phyloP scores from a whole-genome alignment of 2,329 filamentous ascomycete genomes.

The Escovopsis sp. region DNA sequence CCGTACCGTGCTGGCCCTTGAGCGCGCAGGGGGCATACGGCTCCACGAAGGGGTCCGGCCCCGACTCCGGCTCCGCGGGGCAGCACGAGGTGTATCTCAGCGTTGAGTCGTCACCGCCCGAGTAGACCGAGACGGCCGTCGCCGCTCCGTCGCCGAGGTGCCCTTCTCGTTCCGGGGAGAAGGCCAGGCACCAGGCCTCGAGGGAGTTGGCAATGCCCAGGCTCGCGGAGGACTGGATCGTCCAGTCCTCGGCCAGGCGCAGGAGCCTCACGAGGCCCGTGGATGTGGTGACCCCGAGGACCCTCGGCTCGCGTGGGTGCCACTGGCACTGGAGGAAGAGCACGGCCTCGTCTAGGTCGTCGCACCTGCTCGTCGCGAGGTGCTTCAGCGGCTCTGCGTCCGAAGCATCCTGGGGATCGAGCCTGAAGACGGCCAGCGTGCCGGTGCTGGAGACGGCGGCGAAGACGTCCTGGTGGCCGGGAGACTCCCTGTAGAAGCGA shows the following conservation, averaged over 20 bases:
- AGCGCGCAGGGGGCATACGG: constrained; percentile 16
- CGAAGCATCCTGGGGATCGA: constrained; percentile 25
- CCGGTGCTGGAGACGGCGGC: constrained; percentile 70
- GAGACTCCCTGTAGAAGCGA: constrained; percentile 50
- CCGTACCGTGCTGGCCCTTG: constrained; percentile 53
- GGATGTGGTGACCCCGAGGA: constrained; percentile 59
- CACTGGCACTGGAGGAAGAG: constrained; percentile 62
- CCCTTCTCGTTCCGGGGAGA: constrained; percentile 24
- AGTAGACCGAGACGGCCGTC: constrained; percentile 33
- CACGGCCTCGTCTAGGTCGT: constrained; percentile 38
- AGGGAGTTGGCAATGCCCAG: constrained; percentile 35
- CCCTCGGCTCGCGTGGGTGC: constrained; percentile 41
- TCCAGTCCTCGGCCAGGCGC: constrained; percentile 28
- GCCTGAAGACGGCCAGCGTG: constrained; percentile 47
- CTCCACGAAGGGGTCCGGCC: constrained; percentile 5
- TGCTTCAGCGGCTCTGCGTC: constrained; percentile 20
- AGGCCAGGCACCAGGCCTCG: constrained; percentile 62
- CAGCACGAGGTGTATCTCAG: constrained; percentile 32
- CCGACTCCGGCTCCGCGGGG: constrained; percentile 7
- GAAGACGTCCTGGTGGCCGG: constrained; percentile 35
- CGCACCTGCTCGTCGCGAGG: constrained; percentile 29
- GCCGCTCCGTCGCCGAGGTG: constrained; percentile 5
- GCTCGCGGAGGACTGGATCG: constrained; percentile 18
- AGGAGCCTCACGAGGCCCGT: constrained; percentile 48
- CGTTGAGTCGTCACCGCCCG: constrained; percentile 64